Base-by-base conservation (phyloP, 2,329 filamentous ascomycete genomes). In the Bimuria novae-zelandiae region DNA sequence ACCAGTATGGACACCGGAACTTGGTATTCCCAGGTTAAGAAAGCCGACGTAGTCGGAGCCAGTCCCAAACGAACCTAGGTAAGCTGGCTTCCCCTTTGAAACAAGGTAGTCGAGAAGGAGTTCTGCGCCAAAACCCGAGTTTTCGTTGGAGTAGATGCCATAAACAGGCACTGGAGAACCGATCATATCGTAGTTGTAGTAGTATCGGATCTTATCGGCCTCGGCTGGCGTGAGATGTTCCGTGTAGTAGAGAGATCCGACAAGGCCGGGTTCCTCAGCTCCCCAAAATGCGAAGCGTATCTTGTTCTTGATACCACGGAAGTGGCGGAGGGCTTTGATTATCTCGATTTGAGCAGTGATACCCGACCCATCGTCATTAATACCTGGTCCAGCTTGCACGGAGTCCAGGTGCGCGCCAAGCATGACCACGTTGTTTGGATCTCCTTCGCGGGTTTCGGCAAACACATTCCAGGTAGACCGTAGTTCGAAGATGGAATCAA, bases 281-380 rank as follows among this genome's bases (percentile, higher is more conserved):
- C 84, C 80, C 84, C 85, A 88, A 84, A 85, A 88, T 2, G 82
- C 84, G 53, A 88, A 87, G 45, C 85, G 82, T 17, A 88, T 83
- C 60, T 83, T 85, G 75, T 88, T 88, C 68, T 82, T 82, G 73
- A 71, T 82, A 87, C 17, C 79, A 77, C 3, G 79, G 72, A 51
- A 88, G 16, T 14, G 16, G 3, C 30, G 22, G 3, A 51, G 75
- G 59, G 85, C 83, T 2, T 78, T 80, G 1, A 85, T 85, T 7
- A 88, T 76, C 67, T 88, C 85, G 33, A 88, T 79, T 4, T 88
- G 75, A 0, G 83, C 81, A 0, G 75, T 68, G 0, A 71, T 71
- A 11, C 77, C 78, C 0, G 74, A 78, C 4, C 78, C 78, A 46
- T 80, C 77, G 40, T 80, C 78, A 43, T 80, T 80, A 54, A 80